These are phyloP conservation scores for Wallacemonas rigidus DNA, from an alignment of 208 protist genomes.

Conservation along the genomic window DNA sequence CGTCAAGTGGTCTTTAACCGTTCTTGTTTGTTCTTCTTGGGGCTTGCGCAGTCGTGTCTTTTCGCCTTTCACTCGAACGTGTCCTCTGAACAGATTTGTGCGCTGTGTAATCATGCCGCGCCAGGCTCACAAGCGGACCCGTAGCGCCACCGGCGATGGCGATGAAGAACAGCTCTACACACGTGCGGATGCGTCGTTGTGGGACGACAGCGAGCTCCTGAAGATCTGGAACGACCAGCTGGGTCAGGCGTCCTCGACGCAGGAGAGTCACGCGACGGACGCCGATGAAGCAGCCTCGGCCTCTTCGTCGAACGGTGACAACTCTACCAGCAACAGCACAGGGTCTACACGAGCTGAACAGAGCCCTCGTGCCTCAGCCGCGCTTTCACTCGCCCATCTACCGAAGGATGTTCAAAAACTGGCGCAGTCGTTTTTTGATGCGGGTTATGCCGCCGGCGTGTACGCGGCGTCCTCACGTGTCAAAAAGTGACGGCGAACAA, in stretches of 20 bases:
- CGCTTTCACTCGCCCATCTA: slow-evolving; percentile 24
- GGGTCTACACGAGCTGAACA: background rate
- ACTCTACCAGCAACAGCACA: background rate
- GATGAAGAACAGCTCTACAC: slow-evolving; percentile 36
- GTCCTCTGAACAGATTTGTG: background rate
- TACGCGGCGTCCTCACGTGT: slow-evolving; percentile 24
- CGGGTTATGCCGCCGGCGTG: slow-evolving; percentile 54
- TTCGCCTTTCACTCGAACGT: background rate
- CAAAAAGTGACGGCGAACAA: background rate
- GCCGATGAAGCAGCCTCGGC: slow-evolving; percentile 4
- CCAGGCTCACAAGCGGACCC: background rate
- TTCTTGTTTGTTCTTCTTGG: too few species aligned
- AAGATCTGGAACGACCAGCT: slow-evolving; percentile 78
- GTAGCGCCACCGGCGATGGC: slow-evolving; percentile 1
- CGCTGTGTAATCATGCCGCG: background rate
- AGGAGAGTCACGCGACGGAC: background rate
- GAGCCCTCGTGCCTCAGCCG: background rate
- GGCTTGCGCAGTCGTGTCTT: too few species aligned
- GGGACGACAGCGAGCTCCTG: slow-evolving; percentile 85
- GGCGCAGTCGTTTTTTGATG: slow-evolving; percentile 56
- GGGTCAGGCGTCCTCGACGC: slow-evolving; percentile 22
- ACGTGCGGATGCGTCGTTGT: slow-evolving; percentile 54
- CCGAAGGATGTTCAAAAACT: slow-evolving; percentile 38
- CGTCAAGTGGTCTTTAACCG: too few species aligned
- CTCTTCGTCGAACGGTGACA: background rate